A percentile compares a stretch with the other conserved stretches of the same genome.
Conservation (phyloP, 2,329 filamentous ascomycete species). For the Exserohilum rostratum region DNA sequence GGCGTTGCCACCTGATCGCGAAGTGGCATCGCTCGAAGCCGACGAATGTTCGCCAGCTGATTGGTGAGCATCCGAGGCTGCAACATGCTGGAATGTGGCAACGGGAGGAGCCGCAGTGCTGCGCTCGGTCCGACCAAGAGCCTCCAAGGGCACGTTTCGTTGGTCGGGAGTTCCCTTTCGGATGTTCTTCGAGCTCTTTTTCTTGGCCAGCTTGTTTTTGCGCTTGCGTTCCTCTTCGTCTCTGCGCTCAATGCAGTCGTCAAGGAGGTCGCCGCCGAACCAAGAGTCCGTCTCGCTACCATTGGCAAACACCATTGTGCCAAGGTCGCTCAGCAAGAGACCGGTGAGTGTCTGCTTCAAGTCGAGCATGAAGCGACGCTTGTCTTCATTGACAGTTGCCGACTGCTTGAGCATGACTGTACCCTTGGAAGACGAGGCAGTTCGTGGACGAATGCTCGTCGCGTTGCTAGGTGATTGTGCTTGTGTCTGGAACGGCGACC, state of each 20-base stretch:
- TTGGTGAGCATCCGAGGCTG: conserved; percentile 46
- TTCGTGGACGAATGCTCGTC: conserved; percentile 68
- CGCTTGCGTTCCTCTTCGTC: conserved; percentile 51
- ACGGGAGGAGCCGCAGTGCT: conserved; percentile 51
- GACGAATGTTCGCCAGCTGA: conserved; percentile 55
- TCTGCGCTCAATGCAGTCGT: conserved; percentile 50
- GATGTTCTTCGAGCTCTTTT: conserved; percentile 68
- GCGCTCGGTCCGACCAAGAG: conserved; percentile 50
- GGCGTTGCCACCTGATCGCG: conserved; percentile 49
- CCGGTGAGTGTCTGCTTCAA: conserved; percentile 81
- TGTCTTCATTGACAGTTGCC: conserved; percentile 68
- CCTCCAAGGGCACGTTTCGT: conserved; percentile 50
- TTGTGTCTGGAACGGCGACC: conserved; percentile 81
- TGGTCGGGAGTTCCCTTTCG: conserved; percentile 46
- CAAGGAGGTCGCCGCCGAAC: conserved; percentile 69
- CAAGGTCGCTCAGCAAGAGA: conserved; percentile 85
- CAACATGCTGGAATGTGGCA: conserved; percentile 51
- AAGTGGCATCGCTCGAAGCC: conserved; percentile 54
- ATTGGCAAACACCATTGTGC: conserved; percentile 80
- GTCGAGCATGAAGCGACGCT: conserved; percentile 76
- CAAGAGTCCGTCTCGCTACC: conserved; percentile 93
- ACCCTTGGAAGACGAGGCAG: conserved; percentile 70
- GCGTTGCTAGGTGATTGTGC: conserved; percentile 67
- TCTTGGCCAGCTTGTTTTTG: conserved; percentile 46
- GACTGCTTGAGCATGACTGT: conserved; percentile 66